Conservation (phyloP, 1,139 yeast genomes). For the Wickerhamomyces sp. region DNA sequence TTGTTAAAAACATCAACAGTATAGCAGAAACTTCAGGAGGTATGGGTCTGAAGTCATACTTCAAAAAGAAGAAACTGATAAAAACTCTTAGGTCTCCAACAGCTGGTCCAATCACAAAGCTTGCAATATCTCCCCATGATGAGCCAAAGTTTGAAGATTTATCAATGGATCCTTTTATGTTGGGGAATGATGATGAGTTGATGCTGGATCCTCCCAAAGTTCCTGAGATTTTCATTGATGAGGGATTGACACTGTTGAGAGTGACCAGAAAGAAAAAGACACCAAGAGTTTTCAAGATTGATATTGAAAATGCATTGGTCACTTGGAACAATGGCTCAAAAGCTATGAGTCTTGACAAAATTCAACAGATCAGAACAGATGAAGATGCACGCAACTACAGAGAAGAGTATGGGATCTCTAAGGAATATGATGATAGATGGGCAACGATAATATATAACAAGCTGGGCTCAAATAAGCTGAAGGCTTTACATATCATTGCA, state of each 20-base stretch:
- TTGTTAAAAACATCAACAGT: not conserved
- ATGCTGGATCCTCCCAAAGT: conserved; percentile 22
- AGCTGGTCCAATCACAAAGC: conserved; percentile 24
- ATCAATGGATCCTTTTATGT: not conserved
- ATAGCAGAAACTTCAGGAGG: not conserved
- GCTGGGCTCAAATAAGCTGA: conserved; percentile 42
- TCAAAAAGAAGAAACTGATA: not conserved
- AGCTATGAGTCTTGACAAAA: conserved; percentile 60
- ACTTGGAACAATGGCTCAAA: conserved; percentile 47
- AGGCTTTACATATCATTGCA: conserved; percentile 73
- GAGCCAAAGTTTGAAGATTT: not conserved
- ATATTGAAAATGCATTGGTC: conserved; percentile 38
- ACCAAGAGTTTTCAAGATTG: conserved; percentile 42
- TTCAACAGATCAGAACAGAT: conserved; percentile 62
- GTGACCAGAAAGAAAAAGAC: conserved; percentile 67
- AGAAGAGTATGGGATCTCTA: conserved; percentile 73
- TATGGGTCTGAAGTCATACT: not conserved
- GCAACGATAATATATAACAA: conserved; percentile 65
- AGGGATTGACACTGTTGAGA: conserved; percentile 45
- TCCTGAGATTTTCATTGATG: conserved; percentile 27
- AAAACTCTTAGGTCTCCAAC: conserved; percentile 7
- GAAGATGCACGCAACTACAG: conserved; percentile 75
- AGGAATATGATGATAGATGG: conserved; percentile 69
- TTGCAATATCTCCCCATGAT: conserved; percentile 3
- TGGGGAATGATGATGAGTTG: conserved; percentile 8